A percentile compares a stretch with the other conserved stretches of the same genome.
These are phyloP conservation scores for Candida suzukii DNA, from an alignment of 805 yeast species.

Conservation along the genomic window DNA sequence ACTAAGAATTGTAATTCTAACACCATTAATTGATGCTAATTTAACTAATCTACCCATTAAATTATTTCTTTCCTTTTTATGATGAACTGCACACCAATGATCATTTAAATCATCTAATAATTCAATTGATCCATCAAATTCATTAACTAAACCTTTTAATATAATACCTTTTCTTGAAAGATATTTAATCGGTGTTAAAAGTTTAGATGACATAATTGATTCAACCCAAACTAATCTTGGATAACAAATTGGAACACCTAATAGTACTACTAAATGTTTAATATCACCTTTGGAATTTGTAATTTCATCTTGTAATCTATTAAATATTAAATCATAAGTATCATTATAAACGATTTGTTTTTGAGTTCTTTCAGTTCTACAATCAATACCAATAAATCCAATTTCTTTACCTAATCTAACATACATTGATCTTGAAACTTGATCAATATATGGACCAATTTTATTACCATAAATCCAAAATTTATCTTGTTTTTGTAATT, in stretches of 20 bases:
- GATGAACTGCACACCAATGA: conserved; percentile 92
- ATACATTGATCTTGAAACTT: conserved; percentile 60
- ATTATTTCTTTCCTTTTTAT: conserved; percentile 76
- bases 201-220: conserved; percentile 53
- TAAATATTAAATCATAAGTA: conserved; percentile 57
- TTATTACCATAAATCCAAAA: conserved; percentile 54
- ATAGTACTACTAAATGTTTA: conserved; percentile 72
- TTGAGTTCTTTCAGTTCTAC: conserved; percentile 82
- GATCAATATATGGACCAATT: conserved; percentile 64
- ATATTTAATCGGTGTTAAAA: conserved; percentile 57
- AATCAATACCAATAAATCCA: conserved; percentile 76
- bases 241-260: conserved; percentile 93
- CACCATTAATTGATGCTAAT: conserved; percentile 56
- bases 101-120: conserved; percentile 89
- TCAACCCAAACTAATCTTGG: conserved; percentile 94
- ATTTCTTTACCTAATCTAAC: conserved; percentile 69
- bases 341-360: conserved; percentile 44
- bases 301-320: conserved; percentile 52
- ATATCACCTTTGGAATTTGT: conserved; percentile 41
- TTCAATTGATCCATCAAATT: conserved; percentile 88
- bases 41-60: conserved; percentile 55
- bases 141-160: conserved; percentile 73
- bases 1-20: conserved; percentile 75
- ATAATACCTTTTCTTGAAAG: conserved; percentile 56
- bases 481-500: conserved; percentile 33